These are phyloP conservation scores for Ambrosiella xylebori DNA, from an alignment of 2,329 filamentous ascomycete genomes.

Conservation along the genomic window DNA sequence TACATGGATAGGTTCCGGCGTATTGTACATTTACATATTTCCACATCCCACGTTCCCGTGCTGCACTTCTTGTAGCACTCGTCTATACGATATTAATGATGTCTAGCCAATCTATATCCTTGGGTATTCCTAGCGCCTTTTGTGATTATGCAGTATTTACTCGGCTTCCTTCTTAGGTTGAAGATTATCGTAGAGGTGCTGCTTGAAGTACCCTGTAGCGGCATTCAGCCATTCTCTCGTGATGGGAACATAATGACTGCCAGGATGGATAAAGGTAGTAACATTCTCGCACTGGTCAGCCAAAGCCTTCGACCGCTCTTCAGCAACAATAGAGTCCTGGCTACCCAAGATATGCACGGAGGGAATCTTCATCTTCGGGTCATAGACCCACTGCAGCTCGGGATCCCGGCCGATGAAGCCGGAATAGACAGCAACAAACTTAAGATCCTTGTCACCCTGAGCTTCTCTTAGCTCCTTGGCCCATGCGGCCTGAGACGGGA, in stretches of 20 bases:
- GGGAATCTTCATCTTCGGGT: conserved; percentile 59
- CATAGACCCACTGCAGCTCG: conserved; percentile 46
- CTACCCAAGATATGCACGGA: conserved; percentile 68
- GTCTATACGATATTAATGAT: conserved; percentile 14
- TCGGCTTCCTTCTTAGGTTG: conserved; percentile 5
- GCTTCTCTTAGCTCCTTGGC: conserved; percentile 29
- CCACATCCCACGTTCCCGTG: conserved; percentile 1
- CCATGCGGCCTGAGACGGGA: conserved; percentile 24
- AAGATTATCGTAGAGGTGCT: conserved; percentile 18
- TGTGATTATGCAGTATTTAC: neutral
- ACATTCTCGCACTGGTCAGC: conserved; percentile 44
- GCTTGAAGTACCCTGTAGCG: conserved; percentile 51
- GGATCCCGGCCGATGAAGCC: conserved; percentile 53
- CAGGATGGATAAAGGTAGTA: conserved; percentile 53
- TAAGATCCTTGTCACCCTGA: conserved; percentile 32
- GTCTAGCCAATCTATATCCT: neutral
- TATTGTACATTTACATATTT: conserved; percentile 23
- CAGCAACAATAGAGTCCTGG: conserved; percentile 76
- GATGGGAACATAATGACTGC: conserved; percentile 78
- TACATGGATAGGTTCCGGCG: conserved; percentile 17
- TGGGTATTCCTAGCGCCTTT: neutral
- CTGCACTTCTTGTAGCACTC: conserved; percentile 7
- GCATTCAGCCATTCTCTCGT: conserved; percentile 66
- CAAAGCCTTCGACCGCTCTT: conserved; percentile 49
- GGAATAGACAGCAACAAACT: conserved; percentile 60